Evolutionary conservation across 495 filamentous ascomycete genomes (phyloP).

Genomic region (Aspergillus ostianus): DNA sequence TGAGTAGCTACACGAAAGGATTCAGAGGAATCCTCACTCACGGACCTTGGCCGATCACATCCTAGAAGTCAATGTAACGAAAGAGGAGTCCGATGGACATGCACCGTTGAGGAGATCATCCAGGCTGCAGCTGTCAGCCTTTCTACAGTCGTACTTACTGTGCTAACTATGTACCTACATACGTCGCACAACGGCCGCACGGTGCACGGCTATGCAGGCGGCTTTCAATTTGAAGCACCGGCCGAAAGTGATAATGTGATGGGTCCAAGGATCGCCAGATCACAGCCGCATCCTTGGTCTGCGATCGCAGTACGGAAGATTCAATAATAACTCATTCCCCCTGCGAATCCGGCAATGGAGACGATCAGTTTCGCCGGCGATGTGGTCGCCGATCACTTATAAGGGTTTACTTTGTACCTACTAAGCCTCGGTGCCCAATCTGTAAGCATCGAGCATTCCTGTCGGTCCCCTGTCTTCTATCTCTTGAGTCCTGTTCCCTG

Average conservation of each 20-base stretch:
- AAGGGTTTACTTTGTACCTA: not conserved
- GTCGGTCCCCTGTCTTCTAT: not conserved
- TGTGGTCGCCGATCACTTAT: too few relatives aligned
- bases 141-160: not conserved
- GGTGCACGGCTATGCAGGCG: not conserved
- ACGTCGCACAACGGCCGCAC: not conserved
- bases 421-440: not conserved
- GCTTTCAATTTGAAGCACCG: slow-evolving; percentile 17
- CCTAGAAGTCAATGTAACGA: not conserved
- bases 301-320: too few relatives aligned
- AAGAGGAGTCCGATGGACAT: not conserved
- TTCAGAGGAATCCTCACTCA: not conserved
- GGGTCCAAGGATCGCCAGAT: slow-evolving; percentile 8
- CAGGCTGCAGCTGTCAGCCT: slow-evolving; percentile 15
- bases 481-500: not conserved
- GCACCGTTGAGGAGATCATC: slow-evolving; percentile 10
- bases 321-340: not conserved
- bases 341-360: too few relatives aligned
- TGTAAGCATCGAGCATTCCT: not conserved
- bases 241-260: slow-evolving; percentile 21
- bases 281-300: too few relatives aligned
- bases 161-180: too few relatives aligned
- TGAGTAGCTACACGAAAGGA: too few relatives aligned
- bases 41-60: not conserved
- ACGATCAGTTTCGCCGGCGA: too few relatives aligned